Evolutionary conservation across 345 rosid genomes (phyloP).

Genomic region (Draba incana): DNA sequence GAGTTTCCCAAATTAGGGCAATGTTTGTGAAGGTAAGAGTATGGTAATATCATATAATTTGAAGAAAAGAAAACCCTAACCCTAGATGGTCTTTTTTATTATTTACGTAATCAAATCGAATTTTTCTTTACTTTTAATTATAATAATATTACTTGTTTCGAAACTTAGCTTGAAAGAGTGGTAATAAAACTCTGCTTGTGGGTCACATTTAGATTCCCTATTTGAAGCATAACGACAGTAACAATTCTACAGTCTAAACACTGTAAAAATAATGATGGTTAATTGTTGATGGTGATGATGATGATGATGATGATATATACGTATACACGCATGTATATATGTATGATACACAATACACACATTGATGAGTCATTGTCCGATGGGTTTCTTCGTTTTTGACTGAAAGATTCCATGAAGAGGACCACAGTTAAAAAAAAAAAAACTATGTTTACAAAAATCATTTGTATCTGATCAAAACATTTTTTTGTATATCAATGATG

Average conservation of each 20-base stretch:
- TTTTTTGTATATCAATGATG: slow-evolving; percentile 21
- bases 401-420: slow-evolving; percentile 48
- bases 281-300: neutral
- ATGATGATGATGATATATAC: slow-evolving; percentile 9
- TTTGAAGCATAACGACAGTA: slow-evolving; percentile 42
- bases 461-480: slow-evolving; percentile 15
- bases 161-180: slow-evolving; percentile 45
- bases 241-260: slow-evolving; percentile 38
- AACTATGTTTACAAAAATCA: slow-evolving; percentile 6
- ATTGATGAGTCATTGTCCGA: slow-evolving; percentile 45
- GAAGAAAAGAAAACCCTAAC: slow-evolving; percentile 25
- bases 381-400: slow-evolving; percentile 43
- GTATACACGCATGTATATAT: slow-evolving; percentile 22
- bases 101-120: slow-evolving; percentile 25
- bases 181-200: slow-evolving; percentile 42
- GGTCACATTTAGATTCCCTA: slow-evolving; percentile 46
- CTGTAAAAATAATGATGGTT: slow-evolving; percentile 32
- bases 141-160: slow-evolving; percentile 25
- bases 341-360: slow-evolving; percentile 25
- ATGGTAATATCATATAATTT: slow-evolving; percentile 23
- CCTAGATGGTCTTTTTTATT: slow-evolving; percentile 25
- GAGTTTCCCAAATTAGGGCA: slow-evolving; percentile 35
- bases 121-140: neutral
- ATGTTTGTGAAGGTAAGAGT: slow-evolving; percentile 18
- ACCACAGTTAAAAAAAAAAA: slow-evolving; percentile 37